These are phyloP conservation scores for Ceratobasidium sp. DNA, from an alignment of 1,284 basidiomycete species.

Conservation along the genomic window DNA sequence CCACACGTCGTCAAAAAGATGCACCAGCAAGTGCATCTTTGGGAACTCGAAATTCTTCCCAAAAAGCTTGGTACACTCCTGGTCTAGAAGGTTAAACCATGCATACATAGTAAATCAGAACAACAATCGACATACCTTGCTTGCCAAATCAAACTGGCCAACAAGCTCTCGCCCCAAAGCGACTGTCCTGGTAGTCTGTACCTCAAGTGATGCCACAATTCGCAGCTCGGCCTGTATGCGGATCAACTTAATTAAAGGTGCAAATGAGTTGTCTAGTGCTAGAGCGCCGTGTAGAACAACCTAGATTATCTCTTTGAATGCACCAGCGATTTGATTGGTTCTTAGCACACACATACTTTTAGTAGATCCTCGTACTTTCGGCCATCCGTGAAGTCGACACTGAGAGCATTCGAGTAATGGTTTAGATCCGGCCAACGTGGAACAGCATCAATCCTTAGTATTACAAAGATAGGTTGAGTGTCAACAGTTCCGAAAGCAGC, in stretches of 20 bases:
- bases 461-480: not conserved
- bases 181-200: not conserved
- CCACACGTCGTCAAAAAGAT: not conserved
- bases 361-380: not conserved
- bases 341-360: too few relatives aligned
- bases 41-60: not conserved
- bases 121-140: not conserved
- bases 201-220: not conserved
- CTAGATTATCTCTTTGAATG: not conserved
- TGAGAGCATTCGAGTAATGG: not conserved
- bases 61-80: not conserved
- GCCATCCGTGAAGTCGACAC: not conserved
- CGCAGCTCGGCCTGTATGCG: not conserved
- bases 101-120: too few relatives aligned
- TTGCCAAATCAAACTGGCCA: not conserved
- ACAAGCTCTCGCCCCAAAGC: not conserved
- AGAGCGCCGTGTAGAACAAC: not conserved
- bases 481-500: too few relatives aligned
- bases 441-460: not conserved
- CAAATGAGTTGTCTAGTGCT: not conserved
- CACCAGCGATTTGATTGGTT: too few relatives aligned
- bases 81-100: not conserved
- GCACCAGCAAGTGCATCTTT: conserved; percentile 9
- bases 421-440: not conserved
- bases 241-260: not conserved